phyloP scores from a whole-genome alignment of 2,329 filamentous ascomycete species.

The Sporothrix inflata region DNA sequence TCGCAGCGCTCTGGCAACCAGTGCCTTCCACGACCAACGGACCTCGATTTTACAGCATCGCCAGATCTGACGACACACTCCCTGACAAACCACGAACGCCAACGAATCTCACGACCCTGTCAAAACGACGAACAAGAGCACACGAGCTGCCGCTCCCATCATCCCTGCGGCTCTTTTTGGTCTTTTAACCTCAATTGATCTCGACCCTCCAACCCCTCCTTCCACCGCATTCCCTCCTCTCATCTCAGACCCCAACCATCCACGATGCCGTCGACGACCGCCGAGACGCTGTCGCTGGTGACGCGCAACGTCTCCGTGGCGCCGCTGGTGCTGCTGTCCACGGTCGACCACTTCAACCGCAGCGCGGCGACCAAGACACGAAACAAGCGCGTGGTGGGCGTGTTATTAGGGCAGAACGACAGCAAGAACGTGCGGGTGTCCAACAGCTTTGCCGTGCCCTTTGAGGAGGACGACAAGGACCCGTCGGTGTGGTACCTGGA shows the following conservation, averaged over 20 bases:
- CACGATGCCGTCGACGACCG: constrained; percentile 91
- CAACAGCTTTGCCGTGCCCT: constrained; percentile 98
- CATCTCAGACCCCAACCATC: constrained; percentile 25
- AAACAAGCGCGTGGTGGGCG: constrained; percentile 87
- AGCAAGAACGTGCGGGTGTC: constrained; percentile 95
- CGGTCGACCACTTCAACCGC: constrained; percentile 97
- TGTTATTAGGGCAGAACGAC: constrained; percentile 92
- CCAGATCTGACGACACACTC: neutral
- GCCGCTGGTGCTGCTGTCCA: constrained; percentile 94
- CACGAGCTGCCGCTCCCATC: neutral
- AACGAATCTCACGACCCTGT: neutral
- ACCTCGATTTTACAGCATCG: constrained; percentile 16
- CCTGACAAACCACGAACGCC: neutral
- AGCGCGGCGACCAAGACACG: constrained; percentile 83
- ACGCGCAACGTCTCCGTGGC: constrained; percentile 95
- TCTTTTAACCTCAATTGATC: constrained; percentile 7
- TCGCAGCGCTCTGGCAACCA: constrained; percentile 25
- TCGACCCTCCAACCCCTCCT: neutral
- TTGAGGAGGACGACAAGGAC: constrained; percentile 98
- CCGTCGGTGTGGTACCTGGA: constrained; percentile 99
- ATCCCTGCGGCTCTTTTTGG: neutral
- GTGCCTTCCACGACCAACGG: constrained; percentile 20
- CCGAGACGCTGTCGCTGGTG: constrained; percentile 93
- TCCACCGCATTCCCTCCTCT: neutral
- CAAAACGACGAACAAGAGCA: neutral